Evolutionary conservation across 202 grass and related monocot species (phyloP).

Genomic region (Zizania palustris): DNA sequence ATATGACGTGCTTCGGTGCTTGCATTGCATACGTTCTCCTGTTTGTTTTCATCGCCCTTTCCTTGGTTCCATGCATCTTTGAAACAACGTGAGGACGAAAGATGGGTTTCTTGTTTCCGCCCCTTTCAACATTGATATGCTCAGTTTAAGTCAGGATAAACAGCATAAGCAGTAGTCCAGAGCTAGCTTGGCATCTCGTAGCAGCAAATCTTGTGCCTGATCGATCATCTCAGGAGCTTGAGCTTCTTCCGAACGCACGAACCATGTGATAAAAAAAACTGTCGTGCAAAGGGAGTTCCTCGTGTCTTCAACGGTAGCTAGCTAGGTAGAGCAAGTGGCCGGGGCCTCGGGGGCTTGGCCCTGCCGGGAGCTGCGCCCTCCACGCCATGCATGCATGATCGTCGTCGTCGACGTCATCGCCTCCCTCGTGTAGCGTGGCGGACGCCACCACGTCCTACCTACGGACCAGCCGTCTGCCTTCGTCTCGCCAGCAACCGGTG

Average conservation of each 20-base stretch:
- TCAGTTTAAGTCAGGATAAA: too few relatives aligned
- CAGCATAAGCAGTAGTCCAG: too few relatives aligned
- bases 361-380: conserved; percentile 50
- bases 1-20: too few relatives aligned
- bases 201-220: too few relatives aligned
- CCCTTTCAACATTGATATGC: too few relatives aligned
- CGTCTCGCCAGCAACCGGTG: background rate
- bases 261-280: conserved; percentile 2
- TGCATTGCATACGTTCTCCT: too few relatives aligned
- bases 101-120: too few relatives aligned
- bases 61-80: too few relatives aligned
- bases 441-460: conserved; percentile 22
- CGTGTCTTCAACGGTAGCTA: background rate
- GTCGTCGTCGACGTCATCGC: conserved; percentile 15
- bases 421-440: conserved; percentile 30
- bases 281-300: conserved; percentile 35
- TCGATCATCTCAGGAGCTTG: background rate
- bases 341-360: conserved; percentile 50
- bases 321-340: conserved; percentile 31
- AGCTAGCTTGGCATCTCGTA: too few relatives aligned
- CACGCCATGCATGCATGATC: conserved; percentile 51
- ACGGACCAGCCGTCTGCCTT: background rate
- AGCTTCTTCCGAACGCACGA: conserved; percentile 35
- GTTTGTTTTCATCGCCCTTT: too few relatives aligned
- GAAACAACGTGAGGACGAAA: too few relatives aligned